Evolutionary conservation across 1,284 basidiomycete species (phyloP).

Genomic region (Boletus mariae): DNA sequence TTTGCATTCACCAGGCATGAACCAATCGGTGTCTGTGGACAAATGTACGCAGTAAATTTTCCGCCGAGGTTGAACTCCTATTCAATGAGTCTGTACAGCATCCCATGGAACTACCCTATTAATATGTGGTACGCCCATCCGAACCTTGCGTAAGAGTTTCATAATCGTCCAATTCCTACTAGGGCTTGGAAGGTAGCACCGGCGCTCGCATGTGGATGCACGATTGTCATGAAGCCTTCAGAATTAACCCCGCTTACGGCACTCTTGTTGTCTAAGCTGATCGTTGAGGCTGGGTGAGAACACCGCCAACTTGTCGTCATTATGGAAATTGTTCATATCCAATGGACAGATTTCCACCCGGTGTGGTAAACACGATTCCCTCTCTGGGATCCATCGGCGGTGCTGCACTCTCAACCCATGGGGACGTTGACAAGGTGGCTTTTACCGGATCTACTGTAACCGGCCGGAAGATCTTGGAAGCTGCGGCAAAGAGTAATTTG

Average conservation of each 20-base stretch:
- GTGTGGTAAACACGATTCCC: conserved; percentile 87
- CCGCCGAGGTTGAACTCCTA: conserved; percentile 5
- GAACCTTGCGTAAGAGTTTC: conserved; percentile 10
- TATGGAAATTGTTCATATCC: conserved; percentile 15
- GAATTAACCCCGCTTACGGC: conserved; percentile 91
- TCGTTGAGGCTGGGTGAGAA: conserved; percentile 73
- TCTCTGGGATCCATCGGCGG: conserved; percentile 84
- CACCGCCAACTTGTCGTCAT: conserved; percentile 6
- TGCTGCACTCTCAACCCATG: conserved; percentile 75
- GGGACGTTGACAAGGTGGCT: conserved; percentile 80
- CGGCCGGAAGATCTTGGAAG: conserved; percentile 90
- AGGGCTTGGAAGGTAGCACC: conserved; percentile 91
- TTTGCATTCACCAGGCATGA: conserved; percentile 87
- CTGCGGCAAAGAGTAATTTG: conserved; percentile 89
- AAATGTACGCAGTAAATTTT: conserved; percentile 57
- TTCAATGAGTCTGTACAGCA: conserved; percentile 42
- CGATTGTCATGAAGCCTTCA: conserved; percentile 89
- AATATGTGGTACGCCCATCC: conserved; percentile 67
- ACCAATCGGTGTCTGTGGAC: conserved; percentile 90
- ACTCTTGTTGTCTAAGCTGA: conserved; percentile 73
- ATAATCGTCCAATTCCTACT: conserved; percentile 3
- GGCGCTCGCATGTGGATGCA: conserved; percentile 84
- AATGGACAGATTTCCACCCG: conserved; percentile 74
- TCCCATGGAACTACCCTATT: conserved; percentile 92
- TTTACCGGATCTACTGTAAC: conserved; percentile 84